Conservation (phyloP, 768 basidiomycete species). For the Crucibulum laeve region DNA sequence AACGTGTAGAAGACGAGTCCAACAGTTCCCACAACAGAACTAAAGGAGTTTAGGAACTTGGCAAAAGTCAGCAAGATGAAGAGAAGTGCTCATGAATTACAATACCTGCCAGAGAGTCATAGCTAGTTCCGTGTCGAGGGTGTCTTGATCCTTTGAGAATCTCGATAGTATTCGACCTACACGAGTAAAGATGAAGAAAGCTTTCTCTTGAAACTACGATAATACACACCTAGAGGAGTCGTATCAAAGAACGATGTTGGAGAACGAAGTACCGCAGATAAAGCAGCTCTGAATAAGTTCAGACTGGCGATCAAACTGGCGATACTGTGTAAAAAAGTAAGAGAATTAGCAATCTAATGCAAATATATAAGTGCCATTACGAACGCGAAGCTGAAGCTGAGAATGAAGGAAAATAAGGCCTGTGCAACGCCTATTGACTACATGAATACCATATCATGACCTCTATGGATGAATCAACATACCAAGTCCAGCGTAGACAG, state of each 20-base stretch:
- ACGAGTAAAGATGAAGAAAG: not conserved
- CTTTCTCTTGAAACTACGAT: not conserved
- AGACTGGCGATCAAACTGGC: slow-evolving; percentile 36
- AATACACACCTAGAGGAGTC: slow-evolving; percentile 52
- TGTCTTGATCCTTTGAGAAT: slow-evolving; percentile 60
- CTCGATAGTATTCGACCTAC: slow-evolving; percentile 54
- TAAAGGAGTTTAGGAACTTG: slow-evolving; percentile 36
- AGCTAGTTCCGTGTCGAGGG: slow-evolving; percentile 46
- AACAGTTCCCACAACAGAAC: slow-evolving; percentile 47
- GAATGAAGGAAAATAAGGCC: slow-evolving; percentile 46
- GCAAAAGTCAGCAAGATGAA: not conserved
- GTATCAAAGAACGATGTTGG: slow-evolving; percentile 71
- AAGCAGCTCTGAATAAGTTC: slow-evolving; percentile 50
- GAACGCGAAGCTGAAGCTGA: slow-evolving; percentile 48
- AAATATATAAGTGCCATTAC: slow-evolving; percentile 8
- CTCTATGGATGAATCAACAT: slow-evolving; percentile 3
- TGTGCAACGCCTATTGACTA: slow-evolving; percentile 35
- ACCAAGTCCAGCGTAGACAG: slow-evolving; percentile 43
- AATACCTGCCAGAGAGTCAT: slow-evolving; percentile 42
- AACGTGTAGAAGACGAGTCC: slow-evolving; percentile 64
- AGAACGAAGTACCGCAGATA: slow-evolving; percentile 53
- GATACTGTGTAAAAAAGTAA: slow-evolving; percentile 18
- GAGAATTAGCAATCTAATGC: not conserved
- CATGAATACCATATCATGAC: not conserved
- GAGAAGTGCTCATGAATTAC: not conserved